Base-by-base conservation (phyloP, 495 filamentous ascomycete species). In the Aspergillus leporis region DNA sequence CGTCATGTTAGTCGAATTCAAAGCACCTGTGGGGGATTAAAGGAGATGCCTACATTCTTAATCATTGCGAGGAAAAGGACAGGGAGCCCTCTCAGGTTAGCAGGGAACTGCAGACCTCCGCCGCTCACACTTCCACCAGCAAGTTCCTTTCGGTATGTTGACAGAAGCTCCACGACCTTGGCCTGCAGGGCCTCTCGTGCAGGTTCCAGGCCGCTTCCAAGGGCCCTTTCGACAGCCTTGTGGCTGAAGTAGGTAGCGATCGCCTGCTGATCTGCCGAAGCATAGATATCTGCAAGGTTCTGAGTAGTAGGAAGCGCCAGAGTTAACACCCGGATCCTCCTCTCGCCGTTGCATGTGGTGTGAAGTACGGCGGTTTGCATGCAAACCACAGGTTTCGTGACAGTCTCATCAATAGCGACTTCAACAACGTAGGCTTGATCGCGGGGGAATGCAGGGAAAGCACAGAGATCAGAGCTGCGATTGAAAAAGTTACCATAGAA, bases 401-500 rank as follows among this genome's bases (percentile, higher is more conserved):
- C 78, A 36, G 85, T 90, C 76, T 98, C 94, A 71, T 98, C 94
- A 61, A 98, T 97, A 8, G 94, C 93, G 54, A 98, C 95, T 69
- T 98, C 94, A 36, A 98, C 94, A n/a, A 98, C 94, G 69, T 98
- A 98, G 48, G 89, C 90, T 68, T 98, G 94, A 68, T 98, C 94
- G 68, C 94, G 86, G 19, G 94, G 94, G 80, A 98, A 97, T 5
- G 95, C 94, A 1, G 93, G 93, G 82, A 98, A 98, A 22, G 93
- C 93, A 69, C 93, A 97, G 50, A 98, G 87, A 75, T 98, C 95
- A 18, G 92, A 96, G 67, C 89, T 93, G 56, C 94, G 85, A 75
- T 98, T 98, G 83, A 98, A 98, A 76, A 98, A 98, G 74, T 98
- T 98, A 60, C 94, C 94, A 74, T 98, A 98, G 79, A 98, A 98